phyloP scores from a whole-genome alignment of 495 filamentous ascomycete genomes.

The Aspergillus avenaceus region DNA sequence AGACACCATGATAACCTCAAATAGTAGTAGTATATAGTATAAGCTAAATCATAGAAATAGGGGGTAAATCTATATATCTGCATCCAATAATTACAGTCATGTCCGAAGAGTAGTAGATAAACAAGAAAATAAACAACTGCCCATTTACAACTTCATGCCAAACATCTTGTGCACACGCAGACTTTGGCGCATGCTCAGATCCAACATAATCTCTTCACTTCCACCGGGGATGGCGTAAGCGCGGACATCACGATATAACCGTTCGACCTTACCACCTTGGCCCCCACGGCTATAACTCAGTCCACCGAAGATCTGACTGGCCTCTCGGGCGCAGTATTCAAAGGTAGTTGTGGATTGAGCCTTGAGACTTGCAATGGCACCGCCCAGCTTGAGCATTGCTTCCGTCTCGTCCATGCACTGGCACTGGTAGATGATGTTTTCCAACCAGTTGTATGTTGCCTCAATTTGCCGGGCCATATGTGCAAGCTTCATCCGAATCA shows the following conservation, averaged over 20 bases:
- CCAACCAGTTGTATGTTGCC: constrained; percentile 94
- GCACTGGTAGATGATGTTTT: constrained; percentile 92
- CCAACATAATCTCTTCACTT: constrained; percentile 97
- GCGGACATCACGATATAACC: constrained; percentile 92
- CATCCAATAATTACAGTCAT: background rate
- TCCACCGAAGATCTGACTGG: constrained; percentile 95
- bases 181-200: constrained; percentile 91
- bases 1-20: too few relatives aligned
- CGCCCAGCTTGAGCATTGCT: constrained; percentile 92
- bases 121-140: background rate
- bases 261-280: constrained; percentile 93
- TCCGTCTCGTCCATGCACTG: constrained; percentile 88
- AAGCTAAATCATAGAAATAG: background rate
- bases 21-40: too few relatives aligned
- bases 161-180: constrained; percentile 83
- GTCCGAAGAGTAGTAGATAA: background rate
- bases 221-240: constrained; percentile 98
- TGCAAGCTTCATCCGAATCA: constrained; percentile 95
- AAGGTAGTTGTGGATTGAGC: constrained; percentile 90
- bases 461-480: constrained; percentile 99
- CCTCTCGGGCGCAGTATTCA: constrained; percentile 95
- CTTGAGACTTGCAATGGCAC: constrained; percentile 90
- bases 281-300: constrained; percentile 90
- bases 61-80: constrained; percentile 6
- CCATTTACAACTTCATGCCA: constrained; percentile 86